Base-by-base conservation (phyloP, 352 stramenopile genomes). In the Globisporangium canariense region DNA sequence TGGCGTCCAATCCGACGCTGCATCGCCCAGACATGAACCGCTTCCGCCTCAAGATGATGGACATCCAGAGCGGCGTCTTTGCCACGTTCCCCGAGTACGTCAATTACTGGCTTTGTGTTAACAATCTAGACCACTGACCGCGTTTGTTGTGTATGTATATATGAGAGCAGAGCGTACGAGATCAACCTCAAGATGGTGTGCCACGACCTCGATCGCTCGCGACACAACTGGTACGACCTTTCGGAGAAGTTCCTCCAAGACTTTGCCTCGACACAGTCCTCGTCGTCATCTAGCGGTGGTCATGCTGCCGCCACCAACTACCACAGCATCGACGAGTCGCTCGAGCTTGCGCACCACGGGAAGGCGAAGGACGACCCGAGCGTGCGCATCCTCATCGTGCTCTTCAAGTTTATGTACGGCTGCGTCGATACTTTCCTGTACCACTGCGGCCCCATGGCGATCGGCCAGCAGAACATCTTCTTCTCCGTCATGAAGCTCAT, bases 391-490 rank as follows among this genome's bases (percentile, higher is more conserved):
- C 60, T 77, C 22, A 65, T 83, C 20, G 76, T 86, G 20, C 81
- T 91, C 58, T 89, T 91, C 60, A 80, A 76, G 68, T 91, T 94
- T 52, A 91, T 88, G 83, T 94, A 94, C 57, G 80, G 86, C 60
- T 91, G 83, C 62, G 77, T 91, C 40, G 83, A 94, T 53, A 62
- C 73, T 25, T 89, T 94, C 54, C 66, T 94, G 7, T 91, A 84
- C 56, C 64, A 93, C 52, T 94, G 83, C 56, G 79, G 86, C 14
- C 73, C 77, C 18, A 90, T 94, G 83, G 83, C 86, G 13, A 92
- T 90, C 47, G 86, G 86, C 10, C 73, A 86, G 14, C 74, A 79
- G 6, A 94, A 90, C 68, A 72, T 90, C 9, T 94, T 94, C 68
- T 83, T 89, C 41, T 57, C 74, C 5, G 70, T 79, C n/a, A 78